A percentile compares a stretch with the other conserved stretches of the same genome.
Conservation (phyloP, 2,329 filamentous ascomycete species). For the Orbilia ellipsospora region DNA sequence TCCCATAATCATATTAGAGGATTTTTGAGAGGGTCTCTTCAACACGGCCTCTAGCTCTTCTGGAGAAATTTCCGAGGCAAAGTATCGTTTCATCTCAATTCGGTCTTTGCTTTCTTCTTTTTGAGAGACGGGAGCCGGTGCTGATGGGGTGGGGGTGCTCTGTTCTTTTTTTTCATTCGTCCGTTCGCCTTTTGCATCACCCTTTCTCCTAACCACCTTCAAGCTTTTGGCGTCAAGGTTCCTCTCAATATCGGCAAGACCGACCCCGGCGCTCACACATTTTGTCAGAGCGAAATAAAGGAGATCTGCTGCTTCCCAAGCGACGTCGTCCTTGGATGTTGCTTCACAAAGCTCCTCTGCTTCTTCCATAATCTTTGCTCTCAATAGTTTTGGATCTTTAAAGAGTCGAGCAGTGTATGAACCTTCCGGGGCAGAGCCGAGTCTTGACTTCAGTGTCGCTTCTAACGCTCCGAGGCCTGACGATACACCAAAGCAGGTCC, state of each 20-base stretch:
- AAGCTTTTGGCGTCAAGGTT: slow-evolving; percentile 94
- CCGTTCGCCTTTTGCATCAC: slow-evolving; percentile 94
- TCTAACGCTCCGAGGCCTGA: slow-evolving; percentile 84
- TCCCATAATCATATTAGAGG: slow-evolving; percentile 90
- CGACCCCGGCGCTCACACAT: slow-evolving; percentile 85
- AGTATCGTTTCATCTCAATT: slow-evolving; percentile 85
- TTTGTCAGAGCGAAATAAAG: slow-evolving; percentile 96
- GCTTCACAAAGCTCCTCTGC: slow-evolving; percentile 94
- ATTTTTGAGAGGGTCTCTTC: slow-evolving; percentile 90
- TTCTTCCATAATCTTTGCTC: slow-evolving; percentile 98
- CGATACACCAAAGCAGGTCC: slow-evolving; percentile 90
- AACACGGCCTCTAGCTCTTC: slow-evolving; percentile 78
- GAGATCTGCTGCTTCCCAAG: slow-evolving; percentile 93
- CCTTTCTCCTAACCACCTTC: slow-evolving; percentile 92
- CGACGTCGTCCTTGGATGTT: slow-evolving; percentile 81
- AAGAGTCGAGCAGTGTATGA: slow-evolving; percentile 96
- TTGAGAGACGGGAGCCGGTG: slow-evolving; percentile 16
- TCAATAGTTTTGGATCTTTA: slow-evolving; percentile 86
- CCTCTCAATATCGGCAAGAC: slow-evolving; percentile 86
- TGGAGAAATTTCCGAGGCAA: slow-evolving; percentile 73
- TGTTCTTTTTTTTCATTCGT: slow-evolving; percentile 75
- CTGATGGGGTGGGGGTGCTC: slow-evolving; percentile 5
- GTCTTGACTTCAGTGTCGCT: slow-evolving; percentile 84
- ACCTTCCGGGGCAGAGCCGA: slow-evolving; percentile 81
- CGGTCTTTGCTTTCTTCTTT: slow-evolving; percentile 58